phyloP scores from a whole-genome alignment of 108 stramenopile species.

The Skeletonema potamos region DNA sequence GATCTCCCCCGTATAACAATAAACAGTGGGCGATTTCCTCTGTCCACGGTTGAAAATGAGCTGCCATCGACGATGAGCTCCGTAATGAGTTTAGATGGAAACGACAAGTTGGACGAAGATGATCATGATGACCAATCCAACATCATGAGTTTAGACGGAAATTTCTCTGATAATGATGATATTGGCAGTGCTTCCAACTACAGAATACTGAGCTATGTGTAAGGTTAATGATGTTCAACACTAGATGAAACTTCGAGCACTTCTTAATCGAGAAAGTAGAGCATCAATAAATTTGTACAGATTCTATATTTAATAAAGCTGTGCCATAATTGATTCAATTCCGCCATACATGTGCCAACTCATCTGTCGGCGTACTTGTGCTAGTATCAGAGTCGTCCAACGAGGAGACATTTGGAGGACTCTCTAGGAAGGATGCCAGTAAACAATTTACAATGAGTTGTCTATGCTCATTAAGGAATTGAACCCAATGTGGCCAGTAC shows the following conservation, averaged over 20 bases:
- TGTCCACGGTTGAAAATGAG: not conserved
- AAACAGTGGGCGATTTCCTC: not conserved
- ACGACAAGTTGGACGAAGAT: not conserved
- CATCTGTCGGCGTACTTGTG: not conserved
- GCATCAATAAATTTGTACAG: too few relatives aligned
- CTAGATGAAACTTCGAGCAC: too few relatives aligned
- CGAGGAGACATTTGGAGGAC: not conserved
- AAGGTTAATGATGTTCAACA: not conserved
- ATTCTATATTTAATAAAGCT: not conserved
- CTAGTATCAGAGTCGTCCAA: not conserved
- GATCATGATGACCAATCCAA: not conserved
- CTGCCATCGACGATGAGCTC: not conserved
- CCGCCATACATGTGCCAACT: not conserved
- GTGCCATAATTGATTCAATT: not conserved
- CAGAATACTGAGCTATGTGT: not conserved
- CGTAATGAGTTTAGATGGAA: constrained; percentile 1
- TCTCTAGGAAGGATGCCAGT: constrained; percentile 29
- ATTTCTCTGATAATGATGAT: not conserved
- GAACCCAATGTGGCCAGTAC: constrained; percentile 58
- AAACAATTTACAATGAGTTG: constrained; percentile 34
- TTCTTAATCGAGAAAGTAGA: not conserved
- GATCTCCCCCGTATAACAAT: not conserved
- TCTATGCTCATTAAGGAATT: constrained; percentile 40
- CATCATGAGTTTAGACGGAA: not conserved
- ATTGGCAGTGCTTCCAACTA: not conserved